Conservation (phyloP, 441 rosid species). For the Flueggea neowawraea region DNA sequence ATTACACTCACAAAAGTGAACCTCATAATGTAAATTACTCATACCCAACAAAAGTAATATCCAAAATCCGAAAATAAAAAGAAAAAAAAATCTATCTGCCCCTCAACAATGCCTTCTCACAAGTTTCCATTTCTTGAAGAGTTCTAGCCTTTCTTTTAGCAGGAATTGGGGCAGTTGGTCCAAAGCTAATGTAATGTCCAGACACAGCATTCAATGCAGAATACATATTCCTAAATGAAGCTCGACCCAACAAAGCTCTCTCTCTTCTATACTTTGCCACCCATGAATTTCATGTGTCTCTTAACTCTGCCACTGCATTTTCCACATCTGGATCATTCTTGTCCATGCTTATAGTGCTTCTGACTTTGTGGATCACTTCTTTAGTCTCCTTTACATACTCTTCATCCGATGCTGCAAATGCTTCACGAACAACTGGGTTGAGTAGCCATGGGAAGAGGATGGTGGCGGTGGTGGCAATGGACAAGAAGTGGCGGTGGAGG, state of each 20-base stretch:
- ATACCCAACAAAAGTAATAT: no score
- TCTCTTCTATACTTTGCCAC: conserved; percentile 92
- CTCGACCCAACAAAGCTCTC: conserved; percentile 69
- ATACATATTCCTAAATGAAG: conserved; percentile 80
- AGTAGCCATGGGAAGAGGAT: conserved; percentile 8
- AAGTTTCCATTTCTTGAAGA: conserved; percentile 91
- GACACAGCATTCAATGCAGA: conserved; percentile 92
- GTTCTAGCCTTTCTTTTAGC: conserved; percentile 78
- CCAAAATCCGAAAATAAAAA: not conserved
- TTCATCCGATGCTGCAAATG: conserved; percentile 53
- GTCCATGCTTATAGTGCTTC: conserved; percentile 66
- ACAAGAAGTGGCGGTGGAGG: conserved; percentile 54
- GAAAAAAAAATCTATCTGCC: conserved; percentile 51
- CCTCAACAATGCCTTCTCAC: conserved; percentile 73
- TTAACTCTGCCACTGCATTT: conserved; percentile 65
- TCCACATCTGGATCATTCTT: conserved; percentile 79
- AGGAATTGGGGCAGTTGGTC: conserved; percentile 87
- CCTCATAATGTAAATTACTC: not conserved
- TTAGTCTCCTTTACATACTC: conserved; percentile 78
- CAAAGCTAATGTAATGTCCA: conserved; percentile 89
- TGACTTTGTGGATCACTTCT: conserved; percentile 66
- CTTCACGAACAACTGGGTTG: conserved; percentile 3
- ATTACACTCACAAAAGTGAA: not conserved
- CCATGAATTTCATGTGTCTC: conserved; percentile 79
- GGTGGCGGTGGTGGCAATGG: conserved; percentile 18